phyloP scores from a whole-genome alignment of 2,329 filamentous ascomycete genomes.

The Paecilomyces formosus region DNA sequence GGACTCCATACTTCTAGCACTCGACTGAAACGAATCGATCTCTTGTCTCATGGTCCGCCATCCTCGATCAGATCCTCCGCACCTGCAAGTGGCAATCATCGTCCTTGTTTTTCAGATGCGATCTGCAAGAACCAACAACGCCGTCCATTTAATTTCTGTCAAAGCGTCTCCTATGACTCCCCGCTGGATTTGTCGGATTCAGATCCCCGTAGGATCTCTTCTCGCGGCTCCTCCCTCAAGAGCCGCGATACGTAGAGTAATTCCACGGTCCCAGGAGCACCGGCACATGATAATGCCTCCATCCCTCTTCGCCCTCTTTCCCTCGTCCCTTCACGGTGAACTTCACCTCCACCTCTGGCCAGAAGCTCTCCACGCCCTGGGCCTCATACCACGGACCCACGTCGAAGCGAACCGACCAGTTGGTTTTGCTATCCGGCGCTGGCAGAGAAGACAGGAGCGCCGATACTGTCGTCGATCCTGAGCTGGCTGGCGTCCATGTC shows the following conservation, averaged over 20 bases:
- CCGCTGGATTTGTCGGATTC: neutral
- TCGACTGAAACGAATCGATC: neutral
- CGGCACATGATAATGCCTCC: constrained; percentile 46
- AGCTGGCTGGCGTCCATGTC: constrained; percentile 28
- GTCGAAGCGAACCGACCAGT: constrained; percentile 40
- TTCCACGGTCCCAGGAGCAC: constrained; percentile 44
- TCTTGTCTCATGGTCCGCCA: neutral
- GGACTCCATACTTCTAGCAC: neutral
- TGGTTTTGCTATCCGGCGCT: constrained; percentile 29
- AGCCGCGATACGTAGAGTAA: constrained; percentile 45
- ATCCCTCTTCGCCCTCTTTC: constrained; percentile 32
- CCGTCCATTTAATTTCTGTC: neutral
- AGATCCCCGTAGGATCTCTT: neutral
- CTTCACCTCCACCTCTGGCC: constrained; percentile 44
- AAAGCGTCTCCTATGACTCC: no score
- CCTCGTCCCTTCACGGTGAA: constrained; percentile 41
- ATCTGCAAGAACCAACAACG: neutral
- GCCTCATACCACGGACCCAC: constrained; percentile 41
- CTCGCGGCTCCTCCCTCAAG: constrained; percentile 18
- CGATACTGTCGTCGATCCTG: constrained; percentile 15
- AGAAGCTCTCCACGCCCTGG: constrained; percentile 42
- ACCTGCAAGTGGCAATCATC: neutral
- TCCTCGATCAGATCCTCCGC: neutral
- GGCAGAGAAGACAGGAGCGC: constrained; percentile 27
- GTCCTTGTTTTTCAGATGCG: neutral